phyloP scores from a whole-genome alignment of 164 flowering plant genomes.

The Cinnamomum chago region DNA sequence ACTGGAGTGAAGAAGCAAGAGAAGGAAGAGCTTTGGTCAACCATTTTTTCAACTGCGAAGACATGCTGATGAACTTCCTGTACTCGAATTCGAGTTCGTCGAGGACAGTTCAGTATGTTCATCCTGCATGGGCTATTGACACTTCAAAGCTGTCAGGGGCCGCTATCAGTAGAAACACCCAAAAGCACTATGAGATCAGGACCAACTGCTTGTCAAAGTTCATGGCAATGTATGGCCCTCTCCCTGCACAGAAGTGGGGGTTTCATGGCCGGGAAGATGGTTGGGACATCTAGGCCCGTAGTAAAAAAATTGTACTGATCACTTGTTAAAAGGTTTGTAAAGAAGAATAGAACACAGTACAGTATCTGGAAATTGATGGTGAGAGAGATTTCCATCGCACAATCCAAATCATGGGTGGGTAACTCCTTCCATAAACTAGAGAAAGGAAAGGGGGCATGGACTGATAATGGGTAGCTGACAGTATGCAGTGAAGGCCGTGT shows the following conservation, averaged over 20 bases:
- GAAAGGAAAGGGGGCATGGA: neutral
- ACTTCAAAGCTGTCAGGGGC: conserved; percentile 72
- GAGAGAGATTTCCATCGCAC: neutral
- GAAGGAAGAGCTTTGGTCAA: conserved; percentile 60
- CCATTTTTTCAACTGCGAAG: conserved; percentile 72
- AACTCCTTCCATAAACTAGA: neutral
- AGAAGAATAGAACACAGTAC: neutral
- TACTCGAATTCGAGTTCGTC: conserved; percentile 56
- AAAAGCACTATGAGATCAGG: conserved; percentile 51
- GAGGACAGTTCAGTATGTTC: conserved; percentile 60
- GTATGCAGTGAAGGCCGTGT: neutral
- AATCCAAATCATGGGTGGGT: neutral
- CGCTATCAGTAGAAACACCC: conserved; percentile 70
- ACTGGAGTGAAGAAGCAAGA: conserved; percentile 58
- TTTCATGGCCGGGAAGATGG: conserved; percentile 54
- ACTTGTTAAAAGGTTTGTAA: neutral
- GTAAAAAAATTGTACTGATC: neutral
- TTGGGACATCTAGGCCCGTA: conserved; percentile 55
- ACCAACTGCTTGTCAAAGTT: conserved; percentile 56
- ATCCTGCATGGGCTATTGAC: conserved; percentile 72
- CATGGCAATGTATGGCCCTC: conserved; percentile 55
- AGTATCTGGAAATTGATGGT: neutral
- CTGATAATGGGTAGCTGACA: neutral
- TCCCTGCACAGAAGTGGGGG: conserved; percentile 38
- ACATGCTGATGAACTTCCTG: conserved; percentile 65